Evolutionary conservation across 1,284 basidiomycete genomes (phyloP), one percentile per base, ranked within the genome.

Genomic region (Vanrija sp.): DNA sequence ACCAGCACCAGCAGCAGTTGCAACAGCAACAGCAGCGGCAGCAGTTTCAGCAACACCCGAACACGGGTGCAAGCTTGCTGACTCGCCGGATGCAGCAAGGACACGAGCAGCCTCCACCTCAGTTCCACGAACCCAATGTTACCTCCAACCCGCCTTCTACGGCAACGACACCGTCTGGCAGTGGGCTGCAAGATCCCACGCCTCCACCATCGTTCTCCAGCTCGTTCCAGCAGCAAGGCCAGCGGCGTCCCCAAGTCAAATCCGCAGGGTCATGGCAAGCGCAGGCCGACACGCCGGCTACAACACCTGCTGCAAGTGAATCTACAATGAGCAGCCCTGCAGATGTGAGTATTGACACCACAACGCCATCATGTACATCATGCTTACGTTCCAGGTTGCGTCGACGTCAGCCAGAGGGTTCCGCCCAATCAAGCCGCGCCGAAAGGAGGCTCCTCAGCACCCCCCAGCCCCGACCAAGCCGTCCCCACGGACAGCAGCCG

Each of bases 251-350:
- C 34, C 10, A 34, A n/a, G n/a, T 34, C 10, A 34, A 34, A 12
- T 34, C 34, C 53, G 10, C n/a, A 49, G 29, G 18, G 16, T 52
- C 55, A 21, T 68, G 66, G 64, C 38, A 48, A 48, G n/a, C 66
- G 45, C 58, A 61, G 26, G 3, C 12, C 1, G 67, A 66, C 14
- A 71, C 69, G 18, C 69, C 69, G 0, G 69, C 57, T 14, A 66
- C 69, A 0, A 70, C 69, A 5, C 68, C 69, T 6, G 67, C 65
- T 7, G 69, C 68, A 1, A 67, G 64, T 46, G 68, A 69, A 19
- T 28, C 62, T 16, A 60, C 60, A 3, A 55, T 56, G 28, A 61
- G 57, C 50, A 70, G 68, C 60, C 69, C 68, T 14, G 58, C 58
- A 46, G 70, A 71, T 19, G 67, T 68, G 45, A 58, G 68, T 56